A percentile compares a stretch with the other conserved stretches of the same genome.
Evolutionary conservation across 148 eudicot genomes (phyloP).

Genomic region (Camellia sinensis): DNA sequence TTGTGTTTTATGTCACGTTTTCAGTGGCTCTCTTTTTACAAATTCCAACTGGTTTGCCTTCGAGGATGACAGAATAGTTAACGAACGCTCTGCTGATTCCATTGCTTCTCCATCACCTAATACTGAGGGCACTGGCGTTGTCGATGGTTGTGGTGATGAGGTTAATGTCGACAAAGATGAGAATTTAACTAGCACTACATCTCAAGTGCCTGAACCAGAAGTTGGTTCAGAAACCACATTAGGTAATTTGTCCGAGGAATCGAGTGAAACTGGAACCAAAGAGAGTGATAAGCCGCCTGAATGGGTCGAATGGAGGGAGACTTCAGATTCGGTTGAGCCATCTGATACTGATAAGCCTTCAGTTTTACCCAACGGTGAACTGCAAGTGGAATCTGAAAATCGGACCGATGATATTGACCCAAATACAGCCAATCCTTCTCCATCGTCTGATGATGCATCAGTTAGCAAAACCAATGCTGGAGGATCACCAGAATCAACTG

Average conservation of each 20-base stretch:
- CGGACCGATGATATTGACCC: slow-evolving; percentile 22
- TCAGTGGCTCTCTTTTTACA: slow-evolving; percentile 75
- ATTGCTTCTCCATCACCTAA: slow-evolving; percentile 50
- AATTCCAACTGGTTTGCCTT: slow-evolving; percentile 94
- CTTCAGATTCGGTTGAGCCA: slow-evolving; percentile 37
- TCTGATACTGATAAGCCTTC: slow-evolving; percentile 30
- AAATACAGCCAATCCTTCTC: slow-evolving; percentile 27
- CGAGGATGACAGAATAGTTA: slow-evolving; percentile 48
- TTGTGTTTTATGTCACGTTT: slow-evolving; percentile 3
- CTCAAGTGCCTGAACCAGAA: slow-evolving; percentile 33
- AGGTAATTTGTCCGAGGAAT: slow-evolving; percentile 13
- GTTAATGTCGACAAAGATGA: slow-evolving; percentile 29
- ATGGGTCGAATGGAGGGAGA: slow-evolving; percentile 89
- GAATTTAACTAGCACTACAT: slow-evolving; percentile 37
- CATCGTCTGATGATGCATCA: slow-evolving; percentile 14
- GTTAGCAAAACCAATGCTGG: slow-evolving; percentile 11
- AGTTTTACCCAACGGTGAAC: slow-evolving; percentile 36
- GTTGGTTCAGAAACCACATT: slow-evolving; percentile 16
- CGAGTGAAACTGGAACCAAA: slow-evolving; percentile 19
- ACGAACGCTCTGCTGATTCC: slow-evolving; percentile 41
- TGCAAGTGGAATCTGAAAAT: slow-evolving; percentile 29
- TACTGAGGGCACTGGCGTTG: slow-evolving; percentile 26
- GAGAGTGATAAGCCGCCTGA: slow-evolving; percentile 52
- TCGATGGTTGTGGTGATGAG: slow-evolving; percentile 29
- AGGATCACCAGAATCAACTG: slow-evolving; percentile 19